A percentile compares a stretch with the other conserved stretches of the same genome.
phyloP scores from a whole-genome alignment of 768 basidiomycete genomes.

The Strobilomyces confusus region DNA sequence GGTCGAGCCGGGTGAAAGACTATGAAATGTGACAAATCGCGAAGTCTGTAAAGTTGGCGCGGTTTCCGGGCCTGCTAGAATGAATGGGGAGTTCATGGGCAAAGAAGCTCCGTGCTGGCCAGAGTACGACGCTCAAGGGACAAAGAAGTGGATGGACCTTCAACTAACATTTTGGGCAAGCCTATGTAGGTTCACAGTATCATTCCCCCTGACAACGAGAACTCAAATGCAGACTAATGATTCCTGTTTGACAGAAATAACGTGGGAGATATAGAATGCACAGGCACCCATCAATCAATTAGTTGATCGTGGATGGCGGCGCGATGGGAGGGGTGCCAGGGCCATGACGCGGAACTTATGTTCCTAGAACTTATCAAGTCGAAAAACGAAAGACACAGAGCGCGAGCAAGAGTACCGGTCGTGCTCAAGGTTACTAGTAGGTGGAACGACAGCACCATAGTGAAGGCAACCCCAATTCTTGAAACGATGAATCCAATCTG shows the following conservation, averaged over 20 bases:
- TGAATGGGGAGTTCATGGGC: slow-evolving; percentile 5
- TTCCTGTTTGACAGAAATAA: no score
- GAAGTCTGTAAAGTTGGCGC: slow-evolving; percentile 2
- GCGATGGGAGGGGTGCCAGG: no score
- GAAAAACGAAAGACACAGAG: no score
- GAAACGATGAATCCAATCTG: not conserved
- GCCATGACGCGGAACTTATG: no score
- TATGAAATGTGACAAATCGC: not conserved
- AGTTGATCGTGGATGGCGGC: no score
- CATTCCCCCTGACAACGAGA: slow-evolving; percentile 15
- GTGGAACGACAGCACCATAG: no score
- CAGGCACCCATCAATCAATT: no score
- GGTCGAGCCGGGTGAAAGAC: not conserved
- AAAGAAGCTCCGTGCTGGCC: not conserved
- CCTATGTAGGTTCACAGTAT: slow-evolving; percentile 4
- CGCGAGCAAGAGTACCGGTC: no score
- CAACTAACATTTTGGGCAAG: not conserved
- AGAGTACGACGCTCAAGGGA: not conserved
- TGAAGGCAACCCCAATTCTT: not conserved
- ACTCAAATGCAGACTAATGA: slow-evolving; percentile 5
- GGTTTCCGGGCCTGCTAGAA: slow-evolving; percentile 7
- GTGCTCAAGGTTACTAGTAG: no score
- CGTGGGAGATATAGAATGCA: not conserved
- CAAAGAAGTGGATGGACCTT: not conserved
- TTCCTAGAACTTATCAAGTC: no score